Base-by-base conservation (phyloP, 139 green algal species). In the Klebsormidium nitens region DNA sequence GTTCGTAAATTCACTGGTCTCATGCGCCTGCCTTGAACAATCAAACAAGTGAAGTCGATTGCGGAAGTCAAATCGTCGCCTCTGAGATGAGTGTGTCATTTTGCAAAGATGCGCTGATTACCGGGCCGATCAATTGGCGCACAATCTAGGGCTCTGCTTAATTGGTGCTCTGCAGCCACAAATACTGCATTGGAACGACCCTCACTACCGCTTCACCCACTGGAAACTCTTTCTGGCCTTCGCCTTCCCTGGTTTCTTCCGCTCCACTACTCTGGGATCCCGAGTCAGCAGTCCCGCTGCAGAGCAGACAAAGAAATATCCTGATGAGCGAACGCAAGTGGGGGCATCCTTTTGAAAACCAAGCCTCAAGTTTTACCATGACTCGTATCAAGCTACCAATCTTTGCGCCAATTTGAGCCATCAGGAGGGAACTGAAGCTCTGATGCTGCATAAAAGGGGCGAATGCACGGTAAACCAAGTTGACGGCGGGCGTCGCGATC, bases 181-280 rank as follows among this genome's bases (percentile, higher is more conserved):
- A n/a, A n/a, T n/a, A n/a, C n/a, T n/a, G n/a, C n/a, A n/a, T n/a
- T n/a, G n/a, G n/a, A n/a, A n/a, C n/a, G n/a, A n/a, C n/a, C n/a
- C 37, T 71, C 8, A 17, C 52, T 69, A 96, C 3, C 91, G 83
- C 82, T 95, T 95, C 39, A 95, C 88, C 86, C 87, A 96, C 36
- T 88, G 71, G 78, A 91, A 95, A n/a, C 80, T 82, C 74, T 91
- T 92, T 32, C 87, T 76, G 23, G 89, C 90, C 75, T 94, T 93
- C 3, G 70, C 77, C 40, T 75, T 77, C 26, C 89, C 93, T 17
- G 92, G 86, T 83, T 98, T 98, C 85, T 98, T 98, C 2, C 90
- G 67, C 78, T 98, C 93, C 55, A 98, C 93, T 14, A 90, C 75
- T 1, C 93, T 81, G 5, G 87, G 46, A 75, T 97, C 92, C 1